Evolutionary conservation across 257 asterid genomes (phyloP), one percentile per base, ranked within the genome.

Genomic region (Przewalskia tangutica): DNA sequence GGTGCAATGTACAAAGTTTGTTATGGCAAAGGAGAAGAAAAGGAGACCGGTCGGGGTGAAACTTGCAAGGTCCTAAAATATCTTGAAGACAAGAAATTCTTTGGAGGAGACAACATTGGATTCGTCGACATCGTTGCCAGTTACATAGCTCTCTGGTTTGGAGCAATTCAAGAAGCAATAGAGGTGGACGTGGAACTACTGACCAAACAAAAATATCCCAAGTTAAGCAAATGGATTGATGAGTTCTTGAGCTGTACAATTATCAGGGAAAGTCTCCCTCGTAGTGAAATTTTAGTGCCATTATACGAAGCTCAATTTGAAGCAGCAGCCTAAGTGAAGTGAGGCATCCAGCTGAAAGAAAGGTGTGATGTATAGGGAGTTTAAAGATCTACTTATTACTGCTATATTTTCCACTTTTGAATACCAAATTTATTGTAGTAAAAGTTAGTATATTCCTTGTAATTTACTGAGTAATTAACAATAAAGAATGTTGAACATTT

Each of bases 61-160:
- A 14, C 36, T 20, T 14, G 20, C 5, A 64, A 80, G 10, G 77
- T 48, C 23, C 36, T 80, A 36, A 64, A 9, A 48, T 40, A 27
- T 44, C 83, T 80, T 0, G 34, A 80, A 64, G 20, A 50, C 20
- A 63, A 80, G 60, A 80, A 44, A 34, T 63, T 80, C 77, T 80
- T 80, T 42, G 83, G 83, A 80, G 83, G 83, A 48, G 83, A 80
- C 60, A 80, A 4, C 58, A 5, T 80, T 63, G 77, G 83, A 64
- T 44, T 62, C 32, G 0, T 42, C 44, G 83, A 80, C 59, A 63
- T 80, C 3, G 77, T 50, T 48, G 77, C 76, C 64, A 80, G 60
- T 9, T 80, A 59, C 63, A 44, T 80, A 27, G 82, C 71, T 17
- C 17, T 63, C 71, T 80, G 83, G 83, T n/a, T 63, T 80, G 83